A percentile compares a stretch with the other conserved stretches of the same genome.
Conservation (phyloP, 441 rosid species). For the Populus tomentosa region DNA sequence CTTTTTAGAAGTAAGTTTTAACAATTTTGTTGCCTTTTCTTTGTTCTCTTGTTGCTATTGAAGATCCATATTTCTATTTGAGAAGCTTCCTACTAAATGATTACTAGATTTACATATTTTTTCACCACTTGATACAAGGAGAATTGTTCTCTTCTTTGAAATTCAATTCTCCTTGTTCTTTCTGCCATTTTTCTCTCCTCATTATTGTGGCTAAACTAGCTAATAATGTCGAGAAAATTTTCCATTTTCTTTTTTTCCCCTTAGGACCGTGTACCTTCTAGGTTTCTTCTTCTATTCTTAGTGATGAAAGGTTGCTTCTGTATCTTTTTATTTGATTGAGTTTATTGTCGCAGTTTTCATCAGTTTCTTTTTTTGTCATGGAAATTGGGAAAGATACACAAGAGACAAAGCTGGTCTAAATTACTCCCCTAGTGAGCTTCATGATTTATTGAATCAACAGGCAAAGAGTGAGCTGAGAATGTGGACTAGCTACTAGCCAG, state of each 20-base stretch:
- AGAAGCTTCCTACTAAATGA: not conserved
- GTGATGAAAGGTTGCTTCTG: not conserved
- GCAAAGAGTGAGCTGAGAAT: too few species aligned
- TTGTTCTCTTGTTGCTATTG: constrained; percentile 16
- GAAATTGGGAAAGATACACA: too few species aligned
- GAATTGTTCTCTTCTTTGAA: not conserved
- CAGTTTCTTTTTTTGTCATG: too few species aligned
- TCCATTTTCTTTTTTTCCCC: not conserved
- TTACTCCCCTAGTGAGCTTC: too few species aligned
- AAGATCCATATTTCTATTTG: not conserved
- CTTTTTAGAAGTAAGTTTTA: constrained; percentile 72
- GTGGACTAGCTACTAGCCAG: too few species aligned
- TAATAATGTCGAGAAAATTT: not conserved
- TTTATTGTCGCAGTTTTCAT: too few species aligned
- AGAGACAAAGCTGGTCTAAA: too few species aligned
- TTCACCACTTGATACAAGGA: not conserved
- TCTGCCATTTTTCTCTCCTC: not conserved
- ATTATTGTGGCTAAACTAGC: not conserved
- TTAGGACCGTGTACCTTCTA: not conserved
- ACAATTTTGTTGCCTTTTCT: constrained; percentile 5
- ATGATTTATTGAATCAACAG: too few species aligned
- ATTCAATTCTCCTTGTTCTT: not conserved
- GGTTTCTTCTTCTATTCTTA: not conserved
- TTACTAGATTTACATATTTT: not conserved
- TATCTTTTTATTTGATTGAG: not conserved